Evolutionary conservation across 2,329 filamentous ascomycete species (phyloP), one percentile per base, ranked within the genome.

Genomic region (Aspergillus fischeri): DNA sequence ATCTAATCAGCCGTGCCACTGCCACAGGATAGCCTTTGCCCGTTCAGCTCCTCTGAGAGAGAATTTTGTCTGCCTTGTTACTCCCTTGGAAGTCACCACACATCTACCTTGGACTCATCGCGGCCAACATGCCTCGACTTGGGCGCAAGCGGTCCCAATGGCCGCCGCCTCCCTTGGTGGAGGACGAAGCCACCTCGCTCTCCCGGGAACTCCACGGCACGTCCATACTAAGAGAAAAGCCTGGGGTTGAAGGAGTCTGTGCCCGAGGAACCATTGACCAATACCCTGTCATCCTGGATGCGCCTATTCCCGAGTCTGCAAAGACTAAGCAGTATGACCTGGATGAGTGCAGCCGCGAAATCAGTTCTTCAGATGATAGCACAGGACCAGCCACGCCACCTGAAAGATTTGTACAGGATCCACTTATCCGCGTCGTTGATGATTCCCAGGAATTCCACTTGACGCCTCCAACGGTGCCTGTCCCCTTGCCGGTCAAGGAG

Each of bases 81-180:
- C 20, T 56, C 48, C 24, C 44, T 14, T 27, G 52, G 53, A 47
- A 49, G 28, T 9, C 53, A 24, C 51, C 49, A 54, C 59, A 5
- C 11, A 24, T 25, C 38, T 54, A 62, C 38, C 51, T 25, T 50
- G 49, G 57, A 49, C 57, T 49, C 35, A 49, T 56, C 44, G 58
- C 55, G 48, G 54, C 38, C 56, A 50, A 59, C 56, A 64, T 65
- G 63, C 61, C 60, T 58, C 66, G 66, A 60, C 58, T 62, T 62
- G 63, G 65, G 65, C 57, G 64, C 57, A 63, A 67, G 55, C 65
- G 68, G 58, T 63, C 67, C 47, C 68, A 63, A 51, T 75, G 72
- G 73, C 77, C 77, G 35, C 78, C 77, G 21, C 70, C 70, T 54
- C 77, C 78, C 27, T 73, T 62, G 52, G 78, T 78, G 53, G 78